Conservation (phyloP, 257 asterid species). For the Solanum neorickii region DNA sequence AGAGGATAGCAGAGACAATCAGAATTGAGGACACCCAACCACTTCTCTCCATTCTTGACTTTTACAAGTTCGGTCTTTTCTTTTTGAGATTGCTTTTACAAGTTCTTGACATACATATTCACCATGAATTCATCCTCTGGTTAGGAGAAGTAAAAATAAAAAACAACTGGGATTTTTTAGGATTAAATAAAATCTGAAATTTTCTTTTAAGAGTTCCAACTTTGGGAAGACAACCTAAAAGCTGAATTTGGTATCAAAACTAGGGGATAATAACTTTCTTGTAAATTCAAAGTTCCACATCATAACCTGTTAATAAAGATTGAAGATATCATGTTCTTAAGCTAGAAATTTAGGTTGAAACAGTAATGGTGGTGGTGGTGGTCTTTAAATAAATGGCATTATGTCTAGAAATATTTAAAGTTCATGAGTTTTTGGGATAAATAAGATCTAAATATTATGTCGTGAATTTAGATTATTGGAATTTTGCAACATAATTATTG, state of each 20-base stretch:
- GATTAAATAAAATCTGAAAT: background rate
- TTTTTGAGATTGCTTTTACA: background rate
- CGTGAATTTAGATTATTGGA: background rate
- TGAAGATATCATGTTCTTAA: background rate
- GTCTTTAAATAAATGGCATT: background rate
- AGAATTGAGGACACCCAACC: background rate
- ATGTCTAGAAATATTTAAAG: background rate
- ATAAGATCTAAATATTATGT: background rate
- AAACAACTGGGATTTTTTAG: background rate
- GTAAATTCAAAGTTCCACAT: background rate
- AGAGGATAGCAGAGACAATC: background rate
- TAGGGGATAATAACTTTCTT: background rate
- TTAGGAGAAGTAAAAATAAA: background rate
- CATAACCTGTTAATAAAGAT: background rate
- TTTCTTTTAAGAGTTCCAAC: background rate
- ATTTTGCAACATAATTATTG: background rate
- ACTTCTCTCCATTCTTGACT: background rate
- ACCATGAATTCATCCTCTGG: background rate
- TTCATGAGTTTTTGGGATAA: background rate
- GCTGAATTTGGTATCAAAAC: background rate
- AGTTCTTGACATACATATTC: background rate
- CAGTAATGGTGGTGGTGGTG: background rate
- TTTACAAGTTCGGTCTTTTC: background rate
- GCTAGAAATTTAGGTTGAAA: background rate
- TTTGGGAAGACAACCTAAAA: background rate